Evolutionary conservation across 78 protist genomes (phyloP).

Genomic region (Bodo saltans): DNA sequence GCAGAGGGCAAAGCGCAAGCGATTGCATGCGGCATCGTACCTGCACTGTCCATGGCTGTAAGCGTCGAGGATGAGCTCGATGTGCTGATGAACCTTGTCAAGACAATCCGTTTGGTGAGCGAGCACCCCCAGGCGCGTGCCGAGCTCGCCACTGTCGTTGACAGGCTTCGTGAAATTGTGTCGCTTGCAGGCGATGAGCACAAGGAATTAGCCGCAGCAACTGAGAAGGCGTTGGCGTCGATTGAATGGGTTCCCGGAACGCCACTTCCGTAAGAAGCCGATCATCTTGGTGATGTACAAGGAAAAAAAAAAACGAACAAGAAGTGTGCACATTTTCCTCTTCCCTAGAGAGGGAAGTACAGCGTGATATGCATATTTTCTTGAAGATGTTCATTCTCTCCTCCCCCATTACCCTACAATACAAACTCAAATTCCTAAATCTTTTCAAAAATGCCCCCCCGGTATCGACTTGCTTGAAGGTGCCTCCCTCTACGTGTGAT

Average conservation of each 20-base stretch:
- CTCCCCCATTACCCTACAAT: too few species aligned
- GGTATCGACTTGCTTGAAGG: too few species aligned
- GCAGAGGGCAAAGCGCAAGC: constrained; percentile 17
- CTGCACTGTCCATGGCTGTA: not conserved
- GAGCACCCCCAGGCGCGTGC: constrained; percentile 7
- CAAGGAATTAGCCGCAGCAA: not conserved
- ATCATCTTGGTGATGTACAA: too few species aligned
- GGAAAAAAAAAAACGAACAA: too few species aligned
- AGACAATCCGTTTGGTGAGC: not conserved
- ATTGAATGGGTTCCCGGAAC: not conserved
- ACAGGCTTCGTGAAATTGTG: not conserved
- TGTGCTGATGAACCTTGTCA: not conserved
- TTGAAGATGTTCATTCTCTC: too few species aligned
- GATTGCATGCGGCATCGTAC: not conserved
- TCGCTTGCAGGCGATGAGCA: not conserved
- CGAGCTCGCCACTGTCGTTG: not conserved
- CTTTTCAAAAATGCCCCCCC: too few species aligned
- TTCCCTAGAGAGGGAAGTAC: too few species aligned
- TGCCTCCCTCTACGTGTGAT: too few species aligned
- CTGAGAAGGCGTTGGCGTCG: not conserved
- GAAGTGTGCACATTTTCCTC: too few species aligned
- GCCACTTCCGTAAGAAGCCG: too few species aligned
- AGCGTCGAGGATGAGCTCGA: not conserved
- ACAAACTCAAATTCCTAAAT: too few species aligned
- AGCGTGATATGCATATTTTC: too few species aligned